Percentiles rank a stretch among this genome's conserved stretches.
Evolutionary conservation across 805 yeast genomes (phyloP).

Genomic region (Suhomyces canberraensis): DNA sequence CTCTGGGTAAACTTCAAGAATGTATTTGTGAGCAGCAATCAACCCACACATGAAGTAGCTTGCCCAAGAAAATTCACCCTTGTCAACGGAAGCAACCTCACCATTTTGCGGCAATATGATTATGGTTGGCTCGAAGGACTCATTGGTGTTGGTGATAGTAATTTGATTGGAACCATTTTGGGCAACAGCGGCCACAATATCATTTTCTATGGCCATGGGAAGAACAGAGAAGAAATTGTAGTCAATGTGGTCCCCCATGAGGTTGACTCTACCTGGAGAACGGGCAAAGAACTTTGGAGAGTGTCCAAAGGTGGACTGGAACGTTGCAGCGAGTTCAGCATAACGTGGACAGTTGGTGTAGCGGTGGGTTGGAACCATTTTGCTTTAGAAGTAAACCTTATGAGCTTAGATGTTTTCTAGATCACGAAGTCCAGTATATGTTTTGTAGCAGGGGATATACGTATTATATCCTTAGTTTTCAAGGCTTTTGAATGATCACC

Average conservation of each 20-base stretch:
- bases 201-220: conserved; percentile 70
- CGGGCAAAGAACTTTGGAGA: conserved; percentile 50
- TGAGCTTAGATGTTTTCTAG: too few species aligned
- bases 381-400: too few species aligned
- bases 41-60: conserved; percentile 67
- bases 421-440: too few species aligned
- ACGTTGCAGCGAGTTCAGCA: conserved; percentile 19
- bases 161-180: conserved; percentile 18
- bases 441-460: too few species aligned
- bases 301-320: conserved; percentile 19
- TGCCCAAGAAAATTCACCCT: conserved; percentile 54
- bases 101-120: conserved; percentile 42
- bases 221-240: conserved; percentile 63
- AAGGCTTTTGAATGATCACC: too few species aligned
- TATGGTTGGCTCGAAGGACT: conserved; percentile 31
- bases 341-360: too few species aligned
- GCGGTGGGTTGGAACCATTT: too few species aligned
- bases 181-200: conserved; percentile 53
- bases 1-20: conserved; percentile 32
- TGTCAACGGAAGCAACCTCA: conserved; percentile 44
- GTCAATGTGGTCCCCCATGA: conserved; percentile 75
- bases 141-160: conserved; percentile 30
- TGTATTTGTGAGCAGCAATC: conserved; percentile 53
- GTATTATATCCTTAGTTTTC: too few species aligned
- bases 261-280: conserved; percentile 74